Conservation (phyloP, 805 yeast species). For the Maudiozyma saulgeensis region DNA sequence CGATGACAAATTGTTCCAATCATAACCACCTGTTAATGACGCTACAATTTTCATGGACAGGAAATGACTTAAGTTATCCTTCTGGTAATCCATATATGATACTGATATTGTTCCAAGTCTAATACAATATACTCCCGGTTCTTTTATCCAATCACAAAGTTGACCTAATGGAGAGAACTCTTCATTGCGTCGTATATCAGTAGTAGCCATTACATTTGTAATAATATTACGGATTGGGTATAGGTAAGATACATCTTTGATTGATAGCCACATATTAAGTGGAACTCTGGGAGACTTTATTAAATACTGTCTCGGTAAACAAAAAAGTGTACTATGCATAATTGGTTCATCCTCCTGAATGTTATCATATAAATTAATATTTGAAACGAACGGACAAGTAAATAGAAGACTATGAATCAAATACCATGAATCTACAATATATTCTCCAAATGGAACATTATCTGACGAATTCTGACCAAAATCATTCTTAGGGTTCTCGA, state of each 20-base stretch:
- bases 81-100: conserved; percentile 4
- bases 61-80: conserved; percentile 8
- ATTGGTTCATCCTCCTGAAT: not conserved
- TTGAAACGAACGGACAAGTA: conserved; percentile 2
- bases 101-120: conserved; percentile 12
- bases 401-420: conserved; percentile 11
- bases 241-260: conserved; percentile 5
- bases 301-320: not conserved
- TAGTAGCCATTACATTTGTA: conserved; percentile 10
- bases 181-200: conserved; percentile 5
- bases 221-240: conserved; percentile 1
- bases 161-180: conserved; percentile 9
- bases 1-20: conserved; percentile 22
- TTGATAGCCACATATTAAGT: conserved; percentile 15
- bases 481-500: no score
- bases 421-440: conserved; percentile 17
- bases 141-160: conserved; percentile 14
- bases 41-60: conserved; percentile 14
- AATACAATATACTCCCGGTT: conserved; percentile 16
- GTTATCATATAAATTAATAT: not conserved
- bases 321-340: conserved; percentile 1
- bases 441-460: conserved; percentile 1
- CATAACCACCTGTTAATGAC: conserved; percentile 12
- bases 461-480: no score
- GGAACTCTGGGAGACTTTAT: conserved; percentile 2